Conservation (phyloP, 2,329 filamentous ascomycete genomes). For the Aphanoascus verrucosus region DNA sequence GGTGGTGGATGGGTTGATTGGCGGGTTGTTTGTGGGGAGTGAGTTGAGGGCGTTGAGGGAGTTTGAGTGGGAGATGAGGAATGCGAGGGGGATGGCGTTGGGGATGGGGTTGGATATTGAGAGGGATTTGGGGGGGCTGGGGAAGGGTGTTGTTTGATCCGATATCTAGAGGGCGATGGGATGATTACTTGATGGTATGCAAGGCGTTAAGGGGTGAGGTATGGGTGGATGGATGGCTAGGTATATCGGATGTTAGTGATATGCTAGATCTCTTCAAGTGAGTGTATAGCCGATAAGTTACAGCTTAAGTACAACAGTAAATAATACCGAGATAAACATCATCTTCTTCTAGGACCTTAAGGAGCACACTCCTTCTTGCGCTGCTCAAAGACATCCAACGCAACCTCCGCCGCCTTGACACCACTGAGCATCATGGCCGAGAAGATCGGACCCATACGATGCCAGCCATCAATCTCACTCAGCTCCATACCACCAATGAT, state of each 20-base stretch:
- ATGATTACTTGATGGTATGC: background rate
- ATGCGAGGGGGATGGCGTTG: constrained; percentile 41
- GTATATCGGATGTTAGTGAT: background rate
- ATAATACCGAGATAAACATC: background rate
- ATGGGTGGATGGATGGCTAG: too few relatives aligned
- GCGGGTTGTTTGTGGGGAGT: constrained; percentile 72
- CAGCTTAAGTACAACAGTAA: background rate
- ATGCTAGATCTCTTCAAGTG: background rate
- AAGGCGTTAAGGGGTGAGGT: background rate
- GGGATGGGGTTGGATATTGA: constrained; percentile 18
- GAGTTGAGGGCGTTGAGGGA: constrained; percentile 77
- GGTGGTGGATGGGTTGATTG: constrained; percentile 73
- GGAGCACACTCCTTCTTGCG: constrained; percentile 60
- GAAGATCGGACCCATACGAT: constrained; percentile 83
- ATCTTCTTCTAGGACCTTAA: constrained; percentile 22
- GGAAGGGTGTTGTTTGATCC: background rate
- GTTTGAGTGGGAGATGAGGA: constrained; percentile 85
- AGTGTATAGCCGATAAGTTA: background rate
- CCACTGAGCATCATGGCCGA: constrained; percentile 81
- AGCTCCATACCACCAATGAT: constrained; percentile 95
- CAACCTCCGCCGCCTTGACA: constrained; percentile 82
- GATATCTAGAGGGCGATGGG: background rate
- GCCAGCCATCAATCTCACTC: constrained; percentile 79
- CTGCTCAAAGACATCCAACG: constrained; percentile 59
- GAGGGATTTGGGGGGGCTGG: constrained; percentile 11